Percentiles rank a stretch among this genome's conserved stretches.
Conservation (phyloP, 371 early-diverging fungal species). For the Lichtheimia corymbifera region DNA sequence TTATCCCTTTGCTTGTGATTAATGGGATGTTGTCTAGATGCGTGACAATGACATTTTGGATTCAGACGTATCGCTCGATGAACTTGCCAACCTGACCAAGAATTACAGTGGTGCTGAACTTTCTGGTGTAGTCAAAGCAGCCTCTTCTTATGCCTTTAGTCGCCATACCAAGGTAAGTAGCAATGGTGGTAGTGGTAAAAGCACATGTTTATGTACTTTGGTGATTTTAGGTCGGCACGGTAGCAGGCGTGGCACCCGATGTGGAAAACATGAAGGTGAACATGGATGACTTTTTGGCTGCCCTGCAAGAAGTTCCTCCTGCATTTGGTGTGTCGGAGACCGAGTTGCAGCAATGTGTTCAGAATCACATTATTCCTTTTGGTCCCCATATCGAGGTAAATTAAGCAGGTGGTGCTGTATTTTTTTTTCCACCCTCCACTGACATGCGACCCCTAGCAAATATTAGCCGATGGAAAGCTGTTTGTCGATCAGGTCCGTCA, state of each 20-base stretch:
- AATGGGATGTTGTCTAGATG: conserved; percentile 61
- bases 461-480: conserved; percentile 79
- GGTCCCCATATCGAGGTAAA: conserved; percentile 67
- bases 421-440: neutral
- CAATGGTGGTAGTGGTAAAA: neutral
- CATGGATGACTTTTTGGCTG: conserved; percentile 92
- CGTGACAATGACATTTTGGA: conserved; percentile 84
- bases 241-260: conserved; percentile 79
- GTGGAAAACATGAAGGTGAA: conserved; percentile 88
- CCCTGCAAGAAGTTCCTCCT: conserved; percentile 96
- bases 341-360: conserved; percentile 84
- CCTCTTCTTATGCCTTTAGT: conserved; percentile 99
- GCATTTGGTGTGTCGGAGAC: conserved; percentile 97
- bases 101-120: conserved; percentile 99
- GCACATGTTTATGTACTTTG: neutral
- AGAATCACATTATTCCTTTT: conserved; percentile 87
- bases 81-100: conserved; percentile 93
- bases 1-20: neutral
- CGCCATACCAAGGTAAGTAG: conserved; percentile 86
- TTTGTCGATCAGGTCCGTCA: conserved; percentile 88
- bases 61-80: conserved; percentile 86
- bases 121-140: conserved; percentile 95
- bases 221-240: conserved; percentile 61
- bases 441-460: conserved; percentile 56
- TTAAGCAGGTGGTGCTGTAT: conserved; percentile 1